These are phyloP conservation scores for Coprinopsis sp. DNA, from an alignment of 768 basidiomycete species.

Conservation along the genomic window DNA sequence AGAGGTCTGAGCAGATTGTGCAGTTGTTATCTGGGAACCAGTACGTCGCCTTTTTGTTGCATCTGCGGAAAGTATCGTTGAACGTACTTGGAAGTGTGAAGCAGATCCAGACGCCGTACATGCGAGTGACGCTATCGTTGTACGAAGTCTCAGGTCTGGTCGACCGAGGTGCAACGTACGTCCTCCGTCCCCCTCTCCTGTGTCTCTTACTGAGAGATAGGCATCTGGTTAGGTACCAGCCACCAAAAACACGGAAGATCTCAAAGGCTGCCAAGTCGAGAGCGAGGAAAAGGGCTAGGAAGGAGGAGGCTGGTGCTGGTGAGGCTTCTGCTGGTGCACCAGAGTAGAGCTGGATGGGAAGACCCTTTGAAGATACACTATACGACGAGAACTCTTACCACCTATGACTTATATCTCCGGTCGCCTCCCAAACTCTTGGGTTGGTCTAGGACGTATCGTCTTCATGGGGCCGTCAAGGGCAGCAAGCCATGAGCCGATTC, in stretches of 20 bases:
- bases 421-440: too few relatives aligned
- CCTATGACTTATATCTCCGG: too few relatives aligned
- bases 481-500: too few relatives aligned
- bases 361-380: too few relatives aligned
- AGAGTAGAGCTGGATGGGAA: too few relatives aligned
- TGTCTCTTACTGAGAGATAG: neutral
- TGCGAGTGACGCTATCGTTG: conserved; percentile 63
- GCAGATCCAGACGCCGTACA: conserved; percentile 56
- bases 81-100: conserved; percentile 36
- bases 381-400: too few relatives aligned
- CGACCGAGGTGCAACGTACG: conserved; percentile 49
- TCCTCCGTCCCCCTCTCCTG: conserved; percentile 4
- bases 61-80: conserved; percentile 2
- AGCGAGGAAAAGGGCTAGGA: conserved; percentile 40
- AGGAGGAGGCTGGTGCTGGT: too few relatives aligned
- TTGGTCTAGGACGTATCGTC: too few relatives aligned
- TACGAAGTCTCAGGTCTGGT: conserved; percentile 36
- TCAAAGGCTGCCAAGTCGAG: conserved; percentile 56
- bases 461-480: too few relatives aligned
- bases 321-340: too few relatives aligned
- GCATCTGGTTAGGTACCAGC: conserved; percentile 45
- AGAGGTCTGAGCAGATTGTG: conserved; percentile 32
- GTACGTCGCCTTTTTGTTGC: conserved; percentile 35
- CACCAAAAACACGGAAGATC: conserved; percentile 46
- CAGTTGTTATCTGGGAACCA: conserved; percentile 55